Conservation (phyloP, 1,139 yeast species). For the Blastobotrys illinoisensis region DNA sequence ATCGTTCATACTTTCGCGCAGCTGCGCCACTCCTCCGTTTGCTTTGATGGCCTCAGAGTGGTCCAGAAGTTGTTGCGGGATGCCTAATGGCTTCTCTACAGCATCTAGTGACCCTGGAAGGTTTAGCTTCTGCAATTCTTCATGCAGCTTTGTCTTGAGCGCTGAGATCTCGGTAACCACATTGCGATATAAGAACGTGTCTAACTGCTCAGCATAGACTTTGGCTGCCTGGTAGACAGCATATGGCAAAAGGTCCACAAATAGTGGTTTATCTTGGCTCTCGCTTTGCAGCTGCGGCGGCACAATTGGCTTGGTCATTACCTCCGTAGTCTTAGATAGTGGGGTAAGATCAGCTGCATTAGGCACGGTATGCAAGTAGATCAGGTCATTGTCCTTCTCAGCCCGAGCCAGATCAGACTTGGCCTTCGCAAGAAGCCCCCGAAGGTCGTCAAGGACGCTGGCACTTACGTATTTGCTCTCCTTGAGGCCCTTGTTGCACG, state of each 20-base stretch:
- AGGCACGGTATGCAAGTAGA: slow-evolving; percentile 67
- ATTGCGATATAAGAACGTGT: slow-evolving; percentile 47
- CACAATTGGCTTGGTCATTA: slow-evolving; percentile 48
- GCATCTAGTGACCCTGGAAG: slow-evolving; percentile 64
- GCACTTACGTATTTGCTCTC: slow-evolving; percentile 40
- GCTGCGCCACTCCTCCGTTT: slow-evolving; percentile 46
- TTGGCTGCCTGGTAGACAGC: slow-evolving; percentile 60
- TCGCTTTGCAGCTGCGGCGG: slow-evolving; percentile 28
- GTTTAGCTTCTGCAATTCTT: slow-evolving; percentile 25
- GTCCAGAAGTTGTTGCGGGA: slow-evolving; percentile 53
- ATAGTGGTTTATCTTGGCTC: slow-evolving; percentile 34
- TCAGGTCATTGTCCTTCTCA: slow-evolving; percentile 75
- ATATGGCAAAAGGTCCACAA: slow-evolving; percentile 60
- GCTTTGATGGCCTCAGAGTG: slow-evolving; percentile 53
- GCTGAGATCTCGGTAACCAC: slow-evolving; percentile 49
- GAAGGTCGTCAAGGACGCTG: slow-evolving; percentile 43
- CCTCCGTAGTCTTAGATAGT: not conserved
- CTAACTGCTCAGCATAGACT: slow-evolving; percentile 64
- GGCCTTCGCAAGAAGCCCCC: slow-evolving; percentile 44
- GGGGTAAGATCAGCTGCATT: slow-evolving; percentile 26
- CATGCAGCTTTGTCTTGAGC: slow-evolving; percentile 44
- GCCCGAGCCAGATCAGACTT: slow-evolving; percentile 46
- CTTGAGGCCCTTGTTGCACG: slow-evolving; percentile 34
- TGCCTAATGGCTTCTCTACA: slow-evolving; percentile 53
- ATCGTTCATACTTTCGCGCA: slow-evolving; percentile 44